Evolutionary conservation across 352 stramenopile genomes (phyloP).

Genomic region (Pythium apleroticum): DNA sequence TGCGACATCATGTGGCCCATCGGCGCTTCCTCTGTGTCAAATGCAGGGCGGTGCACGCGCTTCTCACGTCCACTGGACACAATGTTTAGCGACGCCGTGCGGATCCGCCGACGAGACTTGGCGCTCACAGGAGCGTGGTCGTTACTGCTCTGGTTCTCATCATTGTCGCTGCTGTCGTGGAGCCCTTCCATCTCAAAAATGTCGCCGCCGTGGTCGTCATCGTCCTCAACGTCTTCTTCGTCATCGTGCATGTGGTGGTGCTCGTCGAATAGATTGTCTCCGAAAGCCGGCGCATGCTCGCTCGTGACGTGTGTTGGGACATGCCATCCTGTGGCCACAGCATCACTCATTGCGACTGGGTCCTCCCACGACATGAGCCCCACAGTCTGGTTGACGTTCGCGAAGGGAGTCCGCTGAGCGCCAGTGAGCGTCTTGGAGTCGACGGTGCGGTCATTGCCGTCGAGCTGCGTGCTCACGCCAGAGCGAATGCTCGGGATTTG

Average conservation of each 20-base stretch:
- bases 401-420: not conserved
- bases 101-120: conserved; percentile 19
- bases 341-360: conserved; percentile 46
- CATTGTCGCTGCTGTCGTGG: conserved; percentile 11
- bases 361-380: conserved; percentile 70
- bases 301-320: not conserved
- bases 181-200: conserved; percentile 79
- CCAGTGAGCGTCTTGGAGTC: not conserved
- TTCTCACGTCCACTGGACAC: conserved; percentile 14
- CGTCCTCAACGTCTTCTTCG: conserved; percentile 29
- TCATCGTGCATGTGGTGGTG: conserved; percentile 50
- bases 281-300: conserved; percentile 18
- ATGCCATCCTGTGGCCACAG: conserved; percentile 13
- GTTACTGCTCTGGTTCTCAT: conserved; percentile 4
- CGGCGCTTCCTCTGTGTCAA: conserved; percentile 19
- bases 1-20: conserved; percentile 32
- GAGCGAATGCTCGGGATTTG: conserved; percentile 43
- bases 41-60: conserved; percentile 23
- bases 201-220: conserved; percentile 40
- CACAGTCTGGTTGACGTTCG: conserved; percentile 17
- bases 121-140: conserved; percentile 11
- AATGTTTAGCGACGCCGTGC: conserved; percentile 24
- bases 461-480: conserved; percentile 13
- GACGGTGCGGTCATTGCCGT: conserved; percentile 7
- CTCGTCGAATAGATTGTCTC: conserved; percentile 32